These are phyloP conservation scores for Clarireedia homoeocarpa DNA, from an alignment of 2,329 filamentous ascomycete genomes.

Conservation along the genomic window DNA sequence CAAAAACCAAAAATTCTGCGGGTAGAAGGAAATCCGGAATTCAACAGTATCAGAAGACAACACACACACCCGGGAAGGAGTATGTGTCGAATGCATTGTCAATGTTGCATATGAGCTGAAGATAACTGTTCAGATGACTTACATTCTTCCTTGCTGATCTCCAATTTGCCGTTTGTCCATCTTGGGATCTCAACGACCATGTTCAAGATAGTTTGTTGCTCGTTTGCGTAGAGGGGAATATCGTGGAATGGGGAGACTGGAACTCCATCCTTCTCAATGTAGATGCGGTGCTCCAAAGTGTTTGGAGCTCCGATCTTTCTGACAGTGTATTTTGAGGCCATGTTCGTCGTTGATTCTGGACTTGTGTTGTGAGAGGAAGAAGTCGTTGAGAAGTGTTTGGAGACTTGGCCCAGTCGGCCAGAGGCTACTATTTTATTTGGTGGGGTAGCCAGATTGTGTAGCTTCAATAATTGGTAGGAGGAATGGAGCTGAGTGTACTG, in stretches of 20 bases:
- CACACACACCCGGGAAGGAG: too few relatives aligned
- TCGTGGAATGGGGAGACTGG: conserved; percentile 97
- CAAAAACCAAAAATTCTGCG: neutral
- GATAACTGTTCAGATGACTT: neutral
- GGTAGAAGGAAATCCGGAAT: neutral
- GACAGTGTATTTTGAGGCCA: conserved; percentile 53
- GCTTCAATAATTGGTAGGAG: conserved; percentile 1
- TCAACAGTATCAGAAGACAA: neutral
- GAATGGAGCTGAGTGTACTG: neutral
- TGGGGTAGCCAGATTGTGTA: conserved; percentile 1
- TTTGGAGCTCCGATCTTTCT: conserved; percentile 86
- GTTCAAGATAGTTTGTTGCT: conserved; percentile 93
- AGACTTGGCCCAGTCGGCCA: conserved; percentile 9
- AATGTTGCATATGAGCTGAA: too few relatives aligned
- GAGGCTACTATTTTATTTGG: conserved; percentile 6
- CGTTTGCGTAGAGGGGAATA: conserved; percentile 94
- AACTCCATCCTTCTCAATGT: conserved; percentile 94
- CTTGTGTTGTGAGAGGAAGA: conserved; percentile 3
- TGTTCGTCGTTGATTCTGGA: conserved; percentile 15
- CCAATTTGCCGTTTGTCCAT: conserved; percentile 99
- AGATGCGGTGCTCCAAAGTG: conserved; percentile 95
- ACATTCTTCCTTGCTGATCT: conserved; percentile 58
- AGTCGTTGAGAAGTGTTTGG: conserved; percentile 10
- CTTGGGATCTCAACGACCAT: conserved; percentile 99
- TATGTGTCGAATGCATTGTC: too few relatives aligned